A percentile compares a stretch with the other conserved stretches of the same genome.
phyloP scores from a whole-genome alignment of 2,329 filamentous ascomycete species.

The Cladosporium sp. region DNA sequence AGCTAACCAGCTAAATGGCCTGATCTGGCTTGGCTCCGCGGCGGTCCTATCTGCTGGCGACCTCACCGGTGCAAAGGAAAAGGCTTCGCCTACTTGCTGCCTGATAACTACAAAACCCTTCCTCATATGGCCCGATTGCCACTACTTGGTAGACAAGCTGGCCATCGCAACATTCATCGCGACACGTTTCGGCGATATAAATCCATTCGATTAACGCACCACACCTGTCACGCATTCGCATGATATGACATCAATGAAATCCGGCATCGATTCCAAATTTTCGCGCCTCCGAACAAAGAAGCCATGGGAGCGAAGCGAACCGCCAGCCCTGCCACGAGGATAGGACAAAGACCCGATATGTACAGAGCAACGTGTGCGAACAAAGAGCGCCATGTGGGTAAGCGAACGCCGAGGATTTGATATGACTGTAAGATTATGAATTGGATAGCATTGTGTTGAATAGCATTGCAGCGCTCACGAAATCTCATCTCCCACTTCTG shows the following conservation, averaged over 20 bases:
- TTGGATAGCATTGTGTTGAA: slow-evolving; percentile 16
- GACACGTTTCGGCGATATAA: neutral
- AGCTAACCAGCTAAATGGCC: too few relatives aligned
- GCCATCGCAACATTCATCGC: neutral
- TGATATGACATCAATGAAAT: neutral
- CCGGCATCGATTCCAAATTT: slow-evolving; percentile 1
- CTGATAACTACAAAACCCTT: neutral
- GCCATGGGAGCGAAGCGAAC: slow-evolving; percentile 4
- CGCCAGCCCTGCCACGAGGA: neutral
- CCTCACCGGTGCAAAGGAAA: neutral
- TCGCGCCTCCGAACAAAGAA: neutral
- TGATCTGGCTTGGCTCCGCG: neutral
- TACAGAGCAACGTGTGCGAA: neutral
- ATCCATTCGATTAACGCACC: too few relatives aligned
- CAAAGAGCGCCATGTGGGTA: slow-evolving; percentile 15
- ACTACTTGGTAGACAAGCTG: neutral
- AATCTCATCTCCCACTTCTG: neutral
- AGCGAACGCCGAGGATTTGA: neutral
- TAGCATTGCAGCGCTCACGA: neutral
- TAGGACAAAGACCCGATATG: neutral
- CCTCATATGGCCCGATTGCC: neutral
- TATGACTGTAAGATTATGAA: slow-evolving; percentile 23
- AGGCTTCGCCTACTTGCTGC: neutral
- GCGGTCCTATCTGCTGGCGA: neutral
- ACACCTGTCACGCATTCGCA: neutral